phyloP scores from a whole-genome alignment of 176 grass and related monocot species.

The Rhynchospora tenuis region DNA sequence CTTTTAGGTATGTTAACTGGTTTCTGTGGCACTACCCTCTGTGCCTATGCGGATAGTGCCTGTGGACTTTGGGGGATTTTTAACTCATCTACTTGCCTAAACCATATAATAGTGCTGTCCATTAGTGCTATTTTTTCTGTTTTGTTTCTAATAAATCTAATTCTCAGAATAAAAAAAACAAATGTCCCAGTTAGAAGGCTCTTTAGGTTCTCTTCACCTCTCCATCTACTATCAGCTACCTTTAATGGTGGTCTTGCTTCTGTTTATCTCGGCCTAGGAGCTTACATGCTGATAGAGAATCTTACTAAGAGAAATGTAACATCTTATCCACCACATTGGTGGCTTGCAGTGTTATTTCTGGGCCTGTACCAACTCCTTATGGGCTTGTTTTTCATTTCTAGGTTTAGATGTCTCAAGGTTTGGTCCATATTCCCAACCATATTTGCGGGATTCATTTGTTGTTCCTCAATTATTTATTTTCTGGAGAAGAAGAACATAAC shows the following conservation, averaged over 20 bases:
- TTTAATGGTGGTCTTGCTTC: slow-evolving; percentile 48
- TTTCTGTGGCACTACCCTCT: slow-evolving; percentile 35
- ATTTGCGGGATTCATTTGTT: slow-evolving; percentile 36
- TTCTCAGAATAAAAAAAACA: slow-evolving; percentile 35
- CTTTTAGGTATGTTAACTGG: slow-evolving; percentile 38
- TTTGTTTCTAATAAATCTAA: slow-evolving; percentile 27
- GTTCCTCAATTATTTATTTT: slow-evolving; percentile 42
- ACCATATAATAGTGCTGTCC: slow-evolving; percentile 40
- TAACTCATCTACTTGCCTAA: slow-evolving; percentile 61
- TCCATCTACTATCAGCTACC: slow-evolving; percentile 20
- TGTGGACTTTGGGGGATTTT: slow-evolving; percentile 30
- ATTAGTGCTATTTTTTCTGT: slow-evolving; percentile 14
- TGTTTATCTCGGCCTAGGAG: slow-evolving; percentile 44
- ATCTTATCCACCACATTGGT: slow-evolving; percentile 39
- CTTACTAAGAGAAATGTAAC: background rate
- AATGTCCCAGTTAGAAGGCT: background rate
- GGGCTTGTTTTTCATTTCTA: slow-evolving; percentile 30
- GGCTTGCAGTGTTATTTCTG: slow-evolving; percentile 38
- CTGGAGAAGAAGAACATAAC: slow-evolving; percentile 29
- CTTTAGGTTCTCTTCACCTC: slow-evolving; percentile 22
- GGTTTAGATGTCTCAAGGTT: slow-evolving; percentile 28
- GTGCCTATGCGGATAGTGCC: slow-evolving; percentile 26
- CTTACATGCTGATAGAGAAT: slow-evolving; percentile 46
- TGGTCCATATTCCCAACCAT: slow-evolving; percentile 25
- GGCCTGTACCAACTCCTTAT: slow-evolving; percentile 35